phyloP scores from a whole-genome alignment of 768 basidiomycete genomes.

The Collybia nuda region DNA sequence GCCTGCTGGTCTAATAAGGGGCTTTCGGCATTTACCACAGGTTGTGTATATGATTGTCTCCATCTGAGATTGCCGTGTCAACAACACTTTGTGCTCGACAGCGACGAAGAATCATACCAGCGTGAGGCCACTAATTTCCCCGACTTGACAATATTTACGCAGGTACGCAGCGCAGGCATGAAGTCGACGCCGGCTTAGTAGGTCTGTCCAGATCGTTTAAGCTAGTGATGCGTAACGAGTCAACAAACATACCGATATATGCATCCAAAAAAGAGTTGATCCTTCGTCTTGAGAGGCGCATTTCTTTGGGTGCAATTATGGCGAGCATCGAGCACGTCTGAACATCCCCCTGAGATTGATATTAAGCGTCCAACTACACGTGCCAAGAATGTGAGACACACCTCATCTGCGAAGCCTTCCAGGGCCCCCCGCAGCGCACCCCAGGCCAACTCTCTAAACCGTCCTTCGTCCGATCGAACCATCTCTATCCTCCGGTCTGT shows the following conservation, averaged over 20 bases:
- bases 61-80: constrained; percentile 43
- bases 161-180: constrained; percentile 73
- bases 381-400: constrained; percentile 19
- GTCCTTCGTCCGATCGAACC: constrained; percentile 48
- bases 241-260: constrained; percentile 60
- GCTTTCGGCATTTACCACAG: constrained; percentile 70
- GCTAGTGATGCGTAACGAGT: not conserved
- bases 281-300: constrained; percentile 45
- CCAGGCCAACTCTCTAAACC: constrained; percentile 56
- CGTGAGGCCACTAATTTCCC: constrained; percentile 52
- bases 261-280: constrained; percentile 59
- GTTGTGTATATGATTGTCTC: constrained; percentile 71
- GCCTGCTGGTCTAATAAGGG: constrained; percentile 45
- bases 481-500: constrained; percentile 42
- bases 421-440: constrained; percentile 51
- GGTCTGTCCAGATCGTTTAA: constrained; percentile 39
- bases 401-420: constrained; percentile 65
- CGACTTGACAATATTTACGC: constrained; percentile 58
- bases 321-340: constrained; percentile 79
- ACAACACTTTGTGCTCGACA: not conserved
- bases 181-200: constrained; percentile 60
- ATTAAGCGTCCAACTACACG: not conserved
- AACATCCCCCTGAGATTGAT: constrained; percentile 60
- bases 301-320: constrained; percentile 58
- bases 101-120: constrained; percentile 37